A percentile compares a stretch with the other conserved stretches of the same genome.
Conservation (phyloP, 495 filamentous ascomycete species). For the Hypoxylon fragiforme region DNA sequence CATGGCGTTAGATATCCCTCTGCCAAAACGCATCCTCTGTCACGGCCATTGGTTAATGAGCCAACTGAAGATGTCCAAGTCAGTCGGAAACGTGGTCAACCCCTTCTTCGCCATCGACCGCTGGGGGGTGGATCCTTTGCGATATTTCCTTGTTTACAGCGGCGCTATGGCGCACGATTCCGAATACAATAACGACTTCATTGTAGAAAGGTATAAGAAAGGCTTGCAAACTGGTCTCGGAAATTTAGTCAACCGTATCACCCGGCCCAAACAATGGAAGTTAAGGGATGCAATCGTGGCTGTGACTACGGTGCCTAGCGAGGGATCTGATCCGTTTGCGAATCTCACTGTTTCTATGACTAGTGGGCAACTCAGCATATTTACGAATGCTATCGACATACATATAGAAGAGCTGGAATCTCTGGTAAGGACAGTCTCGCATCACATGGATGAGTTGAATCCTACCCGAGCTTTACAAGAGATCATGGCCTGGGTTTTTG, state of each 20-base stretch:
- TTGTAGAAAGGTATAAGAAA: conserved; percentile 79
- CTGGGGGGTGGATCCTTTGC: conserved; percentile 84
- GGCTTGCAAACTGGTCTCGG: conserved; percentile 72
- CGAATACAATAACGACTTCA: conserved; percentile 78
- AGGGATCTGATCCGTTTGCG: no score
- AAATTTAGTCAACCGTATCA: conserved; percentile 73
- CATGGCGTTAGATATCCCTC: conserved; percentile 79
- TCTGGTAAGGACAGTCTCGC: conserved; percentile 41
- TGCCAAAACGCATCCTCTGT: conserved; percentile 80
- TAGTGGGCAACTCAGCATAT: background rate
- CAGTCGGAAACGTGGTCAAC: conserved; percentile 90
- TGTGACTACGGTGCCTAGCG: no score
- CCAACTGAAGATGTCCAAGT: conserved; percentile 91
- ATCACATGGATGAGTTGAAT: conserved; percentile 66
- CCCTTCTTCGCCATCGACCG: conserved; percentile 89
- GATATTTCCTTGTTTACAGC: conserved; percentile 81
- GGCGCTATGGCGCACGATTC: conserved; percentile 75
- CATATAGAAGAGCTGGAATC: conserved; percentile 7
- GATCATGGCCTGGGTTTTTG: conserved; percentile 65
- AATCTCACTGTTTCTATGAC: conserved; percentile 45
- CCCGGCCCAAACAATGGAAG: conserved; percentile 67
- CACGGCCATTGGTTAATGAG: conserved; percentile 96
- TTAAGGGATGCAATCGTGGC: conserved; percentile 59
- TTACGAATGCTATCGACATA: background rate
- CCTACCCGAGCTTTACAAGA: conserved; percentile 64